Evolutionary conservation across 2,329 filamentous ascomycete species (phyloP), one percentile per base, ranked within the genome.

Genomic region (Cercospora janseana): DNA sequence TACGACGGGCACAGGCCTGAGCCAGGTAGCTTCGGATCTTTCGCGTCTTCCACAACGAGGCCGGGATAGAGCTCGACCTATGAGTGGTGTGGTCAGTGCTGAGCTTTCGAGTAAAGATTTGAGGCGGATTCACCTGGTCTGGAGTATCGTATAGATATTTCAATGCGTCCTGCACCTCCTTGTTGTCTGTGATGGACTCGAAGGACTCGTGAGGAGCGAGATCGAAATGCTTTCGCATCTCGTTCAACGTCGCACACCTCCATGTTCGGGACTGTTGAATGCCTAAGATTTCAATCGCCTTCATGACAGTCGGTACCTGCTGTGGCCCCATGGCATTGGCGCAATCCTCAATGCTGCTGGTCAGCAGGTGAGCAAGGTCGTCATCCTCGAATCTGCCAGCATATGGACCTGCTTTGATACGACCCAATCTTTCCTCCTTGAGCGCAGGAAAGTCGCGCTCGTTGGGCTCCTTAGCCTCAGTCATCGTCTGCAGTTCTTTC

Each of bases 51-150:
- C n/a, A 79, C 71, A 54, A 86, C 77, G 1, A 87, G 68, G 7
- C 85, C 85, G 0, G 84, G 83, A 60, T 87, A 87, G 4, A 87
- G 72, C 62, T 88, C 85, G 9, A 88, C 80, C 35, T 40, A 2
- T 10, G 26, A n/a, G n/a, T n/a, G n/a, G n/a, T n/a, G n/a, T n/a
- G n/a, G n/a, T n/a, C n/a, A n/a, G n/a, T n/a, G n/a, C n/a, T n/a
- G 12, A 4, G 20, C n/a, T 40, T 13, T 40, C 6, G n/a, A n/a
- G n/a, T n/a, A n/a, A n/a, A n/a, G n/a, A n/a, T n/a, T n/a, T n/a
- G n/a, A n/a, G n/a, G n/a, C n/a, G n/a, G n/a, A n/a, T n/a, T 9
- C 16, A 40, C 35, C 63, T 78, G 79, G 56, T 86, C 83, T 6
- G 82, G 81, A 40, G 82, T 74, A 16, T 77, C 75, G 65, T 86